A percentile compares a stretch with the other conserved stretches of the same genome.
Evolutionary conservation across 305 asterid genomes (phyloP).

Genomic region (Fraxinus paxiana): DNA sequence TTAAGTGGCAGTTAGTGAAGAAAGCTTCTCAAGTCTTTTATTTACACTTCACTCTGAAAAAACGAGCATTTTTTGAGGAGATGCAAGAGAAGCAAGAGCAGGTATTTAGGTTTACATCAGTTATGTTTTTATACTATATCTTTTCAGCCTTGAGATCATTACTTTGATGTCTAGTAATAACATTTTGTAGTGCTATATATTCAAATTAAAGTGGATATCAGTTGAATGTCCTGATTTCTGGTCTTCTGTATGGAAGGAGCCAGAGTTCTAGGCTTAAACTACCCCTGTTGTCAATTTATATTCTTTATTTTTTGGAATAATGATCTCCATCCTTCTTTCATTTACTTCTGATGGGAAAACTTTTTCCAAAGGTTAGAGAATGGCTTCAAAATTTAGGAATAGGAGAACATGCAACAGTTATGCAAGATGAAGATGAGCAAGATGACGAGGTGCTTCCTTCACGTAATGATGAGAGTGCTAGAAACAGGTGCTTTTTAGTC

Average conservation of each 20-base stretch:
- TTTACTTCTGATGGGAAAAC: constrained; percentile 28
- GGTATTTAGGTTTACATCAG: constrained; percentile 42
- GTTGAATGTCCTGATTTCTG: constrained; percentile 11
- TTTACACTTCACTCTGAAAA: constrained; percentile 86
- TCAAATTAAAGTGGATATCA: constrained; percentile 7
- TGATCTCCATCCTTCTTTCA: constrained; percentile 18
- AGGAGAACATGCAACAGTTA: constrained; percentile 66
- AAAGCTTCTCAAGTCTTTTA: constrained; percentile 85
- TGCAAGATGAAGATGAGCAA: constrained; percentile 81
- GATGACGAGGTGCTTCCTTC: constrained; percentile 72
- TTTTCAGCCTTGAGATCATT: background rate
- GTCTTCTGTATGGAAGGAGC: constrained; percentile 15
- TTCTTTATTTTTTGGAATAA: constrained; percentile 4
- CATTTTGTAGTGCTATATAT: constrained; percentile 8
- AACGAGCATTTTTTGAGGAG: constrained; percentile 85
- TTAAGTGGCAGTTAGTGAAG: constrained; percentile 95
- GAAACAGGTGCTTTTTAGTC: constrained; percentile 65
- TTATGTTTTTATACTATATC: background rate
- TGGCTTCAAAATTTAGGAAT: constrained; percentile 97
- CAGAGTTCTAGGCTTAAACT: background rate
- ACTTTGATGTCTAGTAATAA: background rate
- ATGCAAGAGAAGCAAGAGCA: constrained; percentile 97
- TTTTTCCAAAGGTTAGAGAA: constrained; percentile 65
- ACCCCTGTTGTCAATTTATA: background rate
- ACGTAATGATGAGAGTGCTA: constrained; percentile 60